Base-by-base conservation (phyloP, 768 basidiomycete genomes). In the Tricholoma sp. region DNA sequence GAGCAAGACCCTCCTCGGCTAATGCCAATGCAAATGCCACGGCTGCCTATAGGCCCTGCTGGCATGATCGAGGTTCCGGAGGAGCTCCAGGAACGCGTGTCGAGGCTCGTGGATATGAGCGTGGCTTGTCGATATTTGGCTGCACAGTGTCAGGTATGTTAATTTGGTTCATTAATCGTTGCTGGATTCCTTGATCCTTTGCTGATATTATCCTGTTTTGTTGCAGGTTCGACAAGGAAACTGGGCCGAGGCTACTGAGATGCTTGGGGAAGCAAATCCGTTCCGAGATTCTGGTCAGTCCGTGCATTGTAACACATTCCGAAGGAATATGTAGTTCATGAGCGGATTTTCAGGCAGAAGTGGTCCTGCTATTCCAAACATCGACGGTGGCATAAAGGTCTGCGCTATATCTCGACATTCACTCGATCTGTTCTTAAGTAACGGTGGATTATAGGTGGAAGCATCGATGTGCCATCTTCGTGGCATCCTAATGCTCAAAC, bases 381-480 rank as follows among this genome's bases (percentile, higher is more conserved):
- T 86, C 11, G 94, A 98, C 63, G 94, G 93, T 29, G 97, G 97
- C 3, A 92, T 98, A 69, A 99, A 99, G 75, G 94, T 94, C 17
- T 17, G 47, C 29, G 47, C 11, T 12, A 1, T 1, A 5, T 17
- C 15, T 18, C 15, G 53, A 28, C 32, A 31, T 11, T 10, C 12
- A 17, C 20, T 34, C 28, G 18, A 10, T 44, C 53, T 28, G 55
- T 37, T 44, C 58, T 24, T 59, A 34, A 32, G 11, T 37, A 39
- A 49, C 44, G 18, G 59, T 36, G 37, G 34, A 32, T 9, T 49
- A 51, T 61, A 96, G 94, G 89, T 98, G 37, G 94, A 98, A 74
- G 93, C 97, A 3, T 97, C 96, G 2, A 95, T 98, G 85, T 98
- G 96, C 66, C 88, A 96, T 66, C 77, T 99, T 15, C 84, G 97